Evolutionary conservation across 441 rosid species (phyloP).

Genomic region (Gossypium lobatum): DNA sequence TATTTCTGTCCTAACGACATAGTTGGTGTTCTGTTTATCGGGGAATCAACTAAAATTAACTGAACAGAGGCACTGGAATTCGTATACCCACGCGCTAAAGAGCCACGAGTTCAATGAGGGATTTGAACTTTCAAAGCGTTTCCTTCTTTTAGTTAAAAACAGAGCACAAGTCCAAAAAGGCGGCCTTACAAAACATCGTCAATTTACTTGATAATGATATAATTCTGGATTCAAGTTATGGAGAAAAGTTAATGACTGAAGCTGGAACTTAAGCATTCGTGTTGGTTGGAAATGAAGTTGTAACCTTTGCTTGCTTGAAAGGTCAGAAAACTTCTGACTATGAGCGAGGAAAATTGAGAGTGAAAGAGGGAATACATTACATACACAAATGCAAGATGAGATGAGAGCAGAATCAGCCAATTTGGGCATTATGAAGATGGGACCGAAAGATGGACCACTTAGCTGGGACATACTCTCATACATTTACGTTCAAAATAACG

Average conservation of each 20-base stretch:
- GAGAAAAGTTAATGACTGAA: not conserved
- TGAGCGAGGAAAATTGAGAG: not conserved
- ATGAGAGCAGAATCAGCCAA: not conserved
- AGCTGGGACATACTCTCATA: not conserved
- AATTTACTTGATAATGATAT: not conserved
- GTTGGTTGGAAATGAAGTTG: not conserved
- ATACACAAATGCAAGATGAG: not conserved
- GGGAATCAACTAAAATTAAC: not conserved
- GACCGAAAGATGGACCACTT: not conserved
- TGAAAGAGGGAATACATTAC: not conserved
- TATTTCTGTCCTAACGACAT: not conserved
- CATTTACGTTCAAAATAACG: not conserved
- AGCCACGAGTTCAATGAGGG: constrained; percentile 3
- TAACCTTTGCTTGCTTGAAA: not conserved
- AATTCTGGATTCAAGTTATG: not conserved
- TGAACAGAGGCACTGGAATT: not conserved
- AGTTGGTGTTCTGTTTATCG: not conserved
- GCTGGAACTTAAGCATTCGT: not conserved
- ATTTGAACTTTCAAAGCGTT: not conserved
- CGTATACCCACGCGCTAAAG: not conserved
- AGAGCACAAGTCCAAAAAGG: not conserved
- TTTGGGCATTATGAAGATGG: not conserved
- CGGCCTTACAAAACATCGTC: not conserved
- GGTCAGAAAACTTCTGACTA: not conserved
- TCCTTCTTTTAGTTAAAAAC: not conserved